A percentile compares a stretch with the other conserved stretches of the same genome.
Evolutionary conservation across 2,329 filamentous ascomycete species (phyloP).

Genomic region (Drechslera avenae): DNA sequence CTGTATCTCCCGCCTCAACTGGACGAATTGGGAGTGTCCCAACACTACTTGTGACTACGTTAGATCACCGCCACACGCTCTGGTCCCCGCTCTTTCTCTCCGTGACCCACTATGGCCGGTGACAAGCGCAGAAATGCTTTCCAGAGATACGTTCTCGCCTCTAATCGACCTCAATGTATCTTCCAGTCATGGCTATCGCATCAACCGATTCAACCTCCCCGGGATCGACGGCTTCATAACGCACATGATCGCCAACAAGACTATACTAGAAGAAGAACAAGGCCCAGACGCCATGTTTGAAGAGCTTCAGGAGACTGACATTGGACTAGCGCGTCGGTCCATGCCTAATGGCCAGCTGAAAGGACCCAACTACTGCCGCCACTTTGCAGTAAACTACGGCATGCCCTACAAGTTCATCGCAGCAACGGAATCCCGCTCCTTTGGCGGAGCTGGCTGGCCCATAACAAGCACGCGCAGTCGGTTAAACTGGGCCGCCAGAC

Average conservation of each 20-base stretch:
- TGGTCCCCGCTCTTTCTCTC: slow-evolving; percentile 36
- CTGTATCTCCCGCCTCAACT: slow-evolving; percentile 65
- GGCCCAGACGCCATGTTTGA: slow-evolving; percentile 68
- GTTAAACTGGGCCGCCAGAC: slow-evolving; percentile 61
- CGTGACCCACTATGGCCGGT: slow-evolving; percentile 47
- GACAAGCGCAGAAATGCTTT: slow-evolving; percentile 39
- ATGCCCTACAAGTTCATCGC: slow-evolving; percentile 71
- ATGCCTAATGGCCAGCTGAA: slow-evolving; percentile 33
- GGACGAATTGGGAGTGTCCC: slow-evolving; percentile 67
- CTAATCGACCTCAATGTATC: slow-evolving; percentile 41
- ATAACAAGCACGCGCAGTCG: slow-evolving; percentile 59
- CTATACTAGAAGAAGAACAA: slow-evolving; percentile 55
- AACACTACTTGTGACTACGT: slow-evolving; percentile 57
- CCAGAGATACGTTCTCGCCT: slow-evolving; percentile 35
- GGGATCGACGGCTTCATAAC: slow-evolving; percentile 54
- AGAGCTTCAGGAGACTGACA: slow-evolving; percentile 49
- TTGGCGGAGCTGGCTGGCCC: slow-evolving; percentile 39
- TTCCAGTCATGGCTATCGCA: slow-evolving; percentile 50
- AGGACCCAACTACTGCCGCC: slow-evolving; percentile 56
- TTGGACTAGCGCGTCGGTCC: slow-evolving; percentile 36
- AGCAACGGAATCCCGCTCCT: slow-evolving; percentile 46
- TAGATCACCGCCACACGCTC: slow-evolving; percentile 40
- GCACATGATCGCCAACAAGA: slow-evolving; percentile 62
- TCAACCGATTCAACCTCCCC: slow-evolving; percentile 55
- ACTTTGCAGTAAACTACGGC: slow-evolving; percentile 63